phyloP scores from a whole-genome alignment of 805 yeast genomes.

The Saccharomycopsis sp. region DNA sequence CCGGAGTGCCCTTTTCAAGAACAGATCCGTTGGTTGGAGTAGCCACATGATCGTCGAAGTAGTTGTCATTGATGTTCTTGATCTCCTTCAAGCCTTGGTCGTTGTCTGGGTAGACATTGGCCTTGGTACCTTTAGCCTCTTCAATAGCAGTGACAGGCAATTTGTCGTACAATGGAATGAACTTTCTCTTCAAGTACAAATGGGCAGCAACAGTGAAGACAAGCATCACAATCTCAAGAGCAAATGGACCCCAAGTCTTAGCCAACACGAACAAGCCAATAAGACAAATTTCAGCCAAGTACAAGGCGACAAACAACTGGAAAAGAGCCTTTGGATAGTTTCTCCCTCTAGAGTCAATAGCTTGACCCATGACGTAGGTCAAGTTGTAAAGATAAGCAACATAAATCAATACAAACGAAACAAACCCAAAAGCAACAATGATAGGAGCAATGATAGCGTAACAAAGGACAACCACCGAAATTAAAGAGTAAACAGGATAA shows the following conservation, averaged over 20 bases:
- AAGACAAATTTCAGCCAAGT: conserved; percentile 63
- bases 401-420: conserved; percentile 51
- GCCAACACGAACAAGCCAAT: conserved; percentile 68
- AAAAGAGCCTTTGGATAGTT: conserved; percentile 66
- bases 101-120: conserved; percentile 46
- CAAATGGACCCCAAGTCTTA: conserved; percentile 75
- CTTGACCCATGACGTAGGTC: conserved; percentile 54
- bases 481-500: conserved; percentile 71
- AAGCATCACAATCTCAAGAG: conserved; percentile 53
- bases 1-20: conserved; percentile 27
- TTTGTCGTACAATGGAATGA: conserved; percentile 56
- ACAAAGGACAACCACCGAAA: conserved; percentile 63
- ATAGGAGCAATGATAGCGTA: conserved; percentile 79
- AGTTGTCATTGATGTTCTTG: conserved; percentile 40
- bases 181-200: conserved; percentile 49
- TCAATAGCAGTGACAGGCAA: conserved; percentile 59
- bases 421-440: conserved; percentile 56
- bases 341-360: conserved; percentile 63
- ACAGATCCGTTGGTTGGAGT: conserved; percentile 27
- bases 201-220: conserved; percentile 55
- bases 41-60: conserved; percentile 24
- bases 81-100: conserved; percentile 64
- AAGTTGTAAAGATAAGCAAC: conserved; percentile 57
- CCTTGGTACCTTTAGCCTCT: conserved; percentile 33
- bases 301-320: conserved; percentile 65